phyloP scores from a whole-genome alignment of 1,284 basidiomycete species.

The Trametes polyzona region DNA sequence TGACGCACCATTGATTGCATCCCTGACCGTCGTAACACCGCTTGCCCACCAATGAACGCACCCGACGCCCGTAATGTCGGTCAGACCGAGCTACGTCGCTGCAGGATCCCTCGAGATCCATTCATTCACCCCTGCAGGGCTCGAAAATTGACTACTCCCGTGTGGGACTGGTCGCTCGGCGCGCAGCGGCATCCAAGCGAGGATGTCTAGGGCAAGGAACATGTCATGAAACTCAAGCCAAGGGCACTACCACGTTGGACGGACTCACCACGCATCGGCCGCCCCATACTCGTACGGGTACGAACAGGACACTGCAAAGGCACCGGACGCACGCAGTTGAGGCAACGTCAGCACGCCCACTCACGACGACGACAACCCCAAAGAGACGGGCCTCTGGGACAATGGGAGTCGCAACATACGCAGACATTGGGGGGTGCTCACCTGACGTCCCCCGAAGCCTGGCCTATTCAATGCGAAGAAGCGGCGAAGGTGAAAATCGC shows the following conservation, averaged over 20 bases:
- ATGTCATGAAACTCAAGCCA: background rate
- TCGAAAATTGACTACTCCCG: background rate
- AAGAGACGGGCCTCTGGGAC: background rate
- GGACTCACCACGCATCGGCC: background rate
- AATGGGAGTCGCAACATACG: background rate
- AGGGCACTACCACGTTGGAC: background rate
- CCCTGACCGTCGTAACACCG: background rate
- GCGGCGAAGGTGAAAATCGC: background rate
- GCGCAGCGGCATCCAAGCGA: background rate
- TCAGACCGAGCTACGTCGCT: background rate
- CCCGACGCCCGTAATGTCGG: background rate
- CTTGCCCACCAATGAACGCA: background rate
- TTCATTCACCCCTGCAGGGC: background rate
- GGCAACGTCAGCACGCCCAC: background rate
- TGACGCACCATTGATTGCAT: too few relatives aligned
- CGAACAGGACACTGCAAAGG: background rate
- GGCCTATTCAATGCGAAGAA: slow-evolving; percentile 6
- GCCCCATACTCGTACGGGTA: background rate
- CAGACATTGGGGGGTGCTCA: background rate
- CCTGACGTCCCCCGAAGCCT: background rate
- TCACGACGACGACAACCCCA: background rate
- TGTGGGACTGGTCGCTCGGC: background rate
- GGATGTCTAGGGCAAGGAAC: background rate
- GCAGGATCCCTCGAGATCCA: background rate
- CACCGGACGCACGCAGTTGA: background rate